A percentile compares a stretch with the other conserved stretches of the same genome.
These are phyloP conservation scores for Delonix regia DNA, from an alignment of 306 rosid genomes.

Conservation along the genomic window DNA sequence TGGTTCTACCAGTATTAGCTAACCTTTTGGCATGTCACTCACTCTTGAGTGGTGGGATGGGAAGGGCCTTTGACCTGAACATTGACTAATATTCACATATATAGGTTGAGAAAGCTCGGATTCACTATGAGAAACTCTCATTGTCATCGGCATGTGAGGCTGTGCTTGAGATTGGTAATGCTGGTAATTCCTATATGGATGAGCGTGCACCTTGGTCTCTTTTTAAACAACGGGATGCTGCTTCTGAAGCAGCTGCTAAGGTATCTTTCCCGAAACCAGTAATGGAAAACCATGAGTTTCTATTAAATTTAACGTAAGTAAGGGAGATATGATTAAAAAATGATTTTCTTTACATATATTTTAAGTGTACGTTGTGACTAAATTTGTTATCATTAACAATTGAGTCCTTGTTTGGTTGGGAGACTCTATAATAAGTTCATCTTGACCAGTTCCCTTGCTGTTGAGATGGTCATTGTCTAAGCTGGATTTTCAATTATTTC, in stretches of 20 bases:
- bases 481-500: conserved; percentile 23
- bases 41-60: conserved; percentile 13
- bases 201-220: conserved; percentile 94
- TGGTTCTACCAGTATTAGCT: not conserved
- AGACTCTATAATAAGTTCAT: conserved; percentile 10
- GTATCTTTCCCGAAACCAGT: conserved; percentile 44
- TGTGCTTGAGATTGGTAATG: conserved; percentile 82
- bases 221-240: conserved; percentile 83
- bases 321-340: not conserved
- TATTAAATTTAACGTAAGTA: not conserved
- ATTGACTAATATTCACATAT: conserved; percentile 25
- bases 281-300: not conserved
- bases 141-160: conserved; percentile 92
- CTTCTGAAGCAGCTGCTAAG: conserved; percentile 86
- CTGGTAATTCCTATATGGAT: conserved; percentile 85
- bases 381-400: conserved; percentile 17
- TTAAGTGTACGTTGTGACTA: not conserved
- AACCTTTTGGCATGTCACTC: conserved; percentile 1
- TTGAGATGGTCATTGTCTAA: conserved; percentile 29
- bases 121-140: conserved; percentile 73
- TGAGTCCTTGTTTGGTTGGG: not conserved
- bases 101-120: conserved; percentile 74
- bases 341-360: not conserved
- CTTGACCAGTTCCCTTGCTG: not conserved
- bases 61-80: not conserved